Base-by-base conservation (phyloP, 106 monocot species). In the Acorus gramineus region DNA sequence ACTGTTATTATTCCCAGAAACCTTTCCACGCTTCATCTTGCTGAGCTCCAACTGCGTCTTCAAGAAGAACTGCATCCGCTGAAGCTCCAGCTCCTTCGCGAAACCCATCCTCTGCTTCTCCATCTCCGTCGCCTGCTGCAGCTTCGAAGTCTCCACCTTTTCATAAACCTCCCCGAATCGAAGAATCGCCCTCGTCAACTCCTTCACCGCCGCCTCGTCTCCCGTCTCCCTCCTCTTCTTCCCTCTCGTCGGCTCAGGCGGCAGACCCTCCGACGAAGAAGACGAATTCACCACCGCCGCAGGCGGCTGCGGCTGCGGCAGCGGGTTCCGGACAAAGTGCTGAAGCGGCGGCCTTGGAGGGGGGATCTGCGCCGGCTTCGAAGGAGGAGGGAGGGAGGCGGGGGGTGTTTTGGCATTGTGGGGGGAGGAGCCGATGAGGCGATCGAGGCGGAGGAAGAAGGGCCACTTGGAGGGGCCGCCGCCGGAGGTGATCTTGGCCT, bases 161-260 rank as follows among this genome's bases (percentile, higher is more conserved):
- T 94, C 86, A 65, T 94, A 94, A 7, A 90, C 76, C 79, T 94
- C 77, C 7, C 79, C 94, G 13, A 94, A 78, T 60, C 62, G 64
- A 49, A 75, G 49, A 3, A 94, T 75, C 7, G 86, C 86, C 62
- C 49, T 52, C 3, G 75, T 76, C 50, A 89, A 63, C 52, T 79
- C 84, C 52, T 56, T 57, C 66, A 88, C 12, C 46, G 83, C 80
- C 8, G 59, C 63, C 53, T 8, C 61, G 14, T 60, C 71, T 47
- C 53, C 48, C 8, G 11, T 1, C 56, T 8, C 13, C 50, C 51
- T 10, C 60, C 57, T 59, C 63, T 43, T 13, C 49, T 52, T 13
- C 28, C 49, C 7, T 53, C 55, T 46, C 42, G 46, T 2, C 6
- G 10, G 5, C 12, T 42, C 11, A 28, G 28, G 3, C 55, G n/a